Percentiles rank a stretch among this genome's conserved stretches.
These are phyloP conservation scores for Cutaneotrichosporon mucoides DNA, from an alignment of 1,284 basidiomycete genomes.

Conservation along the genomic window DNA sequence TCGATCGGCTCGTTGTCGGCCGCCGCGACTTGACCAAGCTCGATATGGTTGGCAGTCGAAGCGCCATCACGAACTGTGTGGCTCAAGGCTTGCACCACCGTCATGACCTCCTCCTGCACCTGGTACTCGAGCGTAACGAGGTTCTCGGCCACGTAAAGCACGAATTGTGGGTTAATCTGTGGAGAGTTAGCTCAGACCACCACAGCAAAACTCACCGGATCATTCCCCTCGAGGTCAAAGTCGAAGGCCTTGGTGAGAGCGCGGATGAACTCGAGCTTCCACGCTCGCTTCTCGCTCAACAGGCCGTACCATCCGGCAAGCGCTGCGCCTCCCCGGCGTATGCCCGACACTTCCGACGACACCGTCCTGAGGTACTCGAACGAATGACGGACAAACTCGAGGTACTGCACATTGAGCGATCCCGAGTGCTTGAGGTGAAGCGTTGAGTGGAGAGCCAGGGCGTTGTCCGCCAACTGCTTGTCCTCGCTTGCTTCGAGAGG, in stretches of 20 bases:
- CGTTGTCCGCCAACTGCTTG: constrained; percentile 62
- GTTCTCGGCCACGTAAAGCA: constrained; percentile 90
- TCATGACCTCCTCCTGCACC: constrained; percentile 84
- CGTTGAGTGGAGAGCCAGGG: constrained; percentile 72
- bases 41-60: constrained; percentile 59
- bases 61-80: constrained; percentile 75
- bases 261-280: constrained; percentile 80
- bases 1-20: constrained; percentile 31
- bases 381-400: constrained; percentile 69
- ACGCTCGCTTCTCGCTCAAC: constrained; percentile 78
- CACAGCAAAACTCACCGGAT: constrained; percentile 45
- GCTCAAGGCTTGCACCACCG: constrained; percentile 76
- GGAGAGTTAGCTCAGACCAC: constrained; percentile 21
- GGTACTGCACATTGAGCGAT: constrained; percentile 77
- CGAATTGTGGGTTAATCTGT: constrained; percentile 74
- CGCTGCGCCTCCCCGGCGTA: constrained; percentile 55
- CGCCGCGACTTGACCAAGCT: constrained; percentile 32
- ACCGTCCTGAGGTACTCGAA: constrained; percentile 77
- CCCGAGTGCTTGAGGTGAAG: constrained; percentile 86
- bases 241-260: constrained; percentile 77
- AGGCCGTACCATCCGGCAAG: constrained; percentile 87
- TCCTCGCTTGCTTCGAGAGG: constrained; percentile 82
- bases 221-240: constrained; percentile 50
- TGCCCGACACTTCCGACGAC: constrained; percentile 39
- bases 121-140: constrained; percentile 89